These are phyloP conservation scores for Acanthamoeba triangularis DNA, from an alignment of 208 protist genomes.

Conservation along the genomic window DNA sequence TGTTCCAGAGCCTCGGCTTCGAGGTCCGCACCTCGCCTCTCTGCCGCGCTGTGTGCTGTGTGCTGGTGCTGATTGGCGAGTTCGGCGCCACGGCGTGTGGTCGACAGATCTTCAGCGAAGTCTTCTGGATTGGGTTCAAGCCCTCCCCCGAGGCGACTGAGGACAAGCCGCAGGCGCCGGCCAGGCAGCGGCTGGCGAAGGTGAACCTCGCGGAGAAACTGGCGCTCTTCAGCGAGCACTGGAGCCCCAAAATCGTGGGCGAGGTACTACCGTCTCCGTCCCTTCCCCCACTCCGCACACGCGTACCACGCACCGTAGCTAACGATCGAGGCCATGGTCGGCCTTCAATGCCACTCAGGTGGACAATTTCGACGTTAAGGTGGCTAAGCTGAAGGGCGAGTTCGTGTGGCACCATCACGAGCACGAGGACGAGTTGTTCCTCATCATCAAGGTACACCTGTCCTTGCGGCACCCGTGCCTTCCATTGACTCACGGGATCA, in stretches of 20 bases:
- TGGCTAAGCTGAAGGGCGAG: conserved; percentile 70
- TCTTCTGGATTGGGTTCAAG: background rate
- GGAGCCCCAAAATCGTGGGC: conserved; percentile 48
- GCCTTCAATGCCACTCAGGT: background rate
- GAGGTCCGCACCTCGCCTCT: background rate
- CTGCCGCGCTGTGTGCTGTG: background rate
- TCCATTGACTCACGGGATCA: background rate
- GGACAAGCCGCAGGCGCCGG: background rate
- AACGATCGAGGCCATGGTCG: background rate
- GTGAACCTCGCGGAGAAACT: conserved; percentile 62
- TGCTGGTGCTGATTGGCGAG: background rate
- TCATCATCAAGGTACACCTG: conserved; percentile 6
- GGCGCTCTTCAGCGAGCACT: conserved; percentile 13
- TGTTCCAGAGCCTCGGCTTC: conserved; percentile 14
- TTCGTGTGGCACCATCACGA: conserved; percentile 69
- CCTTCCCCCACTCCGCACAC: too few species aligned
- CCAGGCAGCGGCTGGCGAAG: background rate
- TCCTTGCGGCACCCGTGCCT: background rate
- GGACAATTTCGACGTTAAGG: conserved; percentile 48
- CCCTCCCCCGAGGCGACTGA: background rate
- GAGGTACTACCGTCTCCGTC: too few species aligned
- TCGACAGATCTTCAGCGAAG: background rate
- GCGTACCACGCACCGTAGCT: background rate
- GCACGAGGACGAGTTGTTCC: conserved; percentile 67
- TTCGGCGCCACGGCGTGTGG: background rate